phyloP scores from a whole-genome alignment of 345 rosid species.

The Cardamine resedifolia region DNA sequence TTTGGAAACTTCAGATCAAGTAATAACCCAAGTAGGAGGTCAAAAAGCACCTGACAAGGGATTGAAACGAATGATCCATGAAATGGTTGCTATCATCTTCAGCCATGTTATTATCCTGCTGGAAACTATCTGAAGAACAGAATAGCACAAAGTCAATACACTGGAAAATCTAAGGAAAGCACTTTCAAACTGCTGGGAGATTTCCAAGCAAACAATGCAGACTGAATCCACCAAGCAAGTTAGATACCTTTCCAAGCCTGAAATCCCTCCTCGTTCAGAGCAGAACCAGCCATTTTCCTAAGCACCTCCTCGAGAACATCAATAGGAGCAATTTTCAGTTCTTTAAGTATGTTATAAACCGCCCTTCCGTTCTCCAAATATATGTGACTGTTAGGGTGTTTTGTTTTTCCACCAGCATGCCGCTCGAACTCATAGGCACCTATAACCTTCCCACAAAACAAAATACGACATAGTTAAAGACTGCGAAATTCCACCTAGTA shows the following conservation, averaged over 20 bases:
- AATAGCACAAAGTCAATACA: slow-evolving; percentile 21
- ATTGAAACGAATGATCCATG: slow-evolving; percentile 34
- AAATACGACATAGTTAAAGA: not conserved
- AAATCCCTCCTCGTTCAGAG: slow-evolving; percentile 68
- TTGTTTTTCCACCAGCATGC: slow-evolving; percentile 79
- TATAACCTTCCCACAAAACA: slow-evolving; percentile 50
- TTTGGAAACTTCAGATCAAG: not conserved
- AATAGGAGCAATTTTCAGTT: slow-evolving; percentile 60
- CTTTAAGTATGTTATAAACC: slow-evolving; percentile 74
- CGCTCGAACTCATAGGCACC: slow-evolving; percentile 82
- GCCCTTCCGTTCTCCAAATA: slow-evolving; percentile 85
- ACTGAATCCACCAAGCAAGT: no score
- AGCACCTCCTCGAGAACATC: slow-evolving; percentile 57
- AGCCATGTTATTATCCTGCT: slow-evolving; percentile 36
- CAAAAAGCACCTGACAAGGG: slow-evolving; percentile 45
- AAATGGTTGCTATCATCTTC: slow-evolving; percentile 37
- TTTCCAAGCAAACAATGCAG: no score
- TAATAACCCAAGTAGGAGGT: slow-evolving; percentile 14
- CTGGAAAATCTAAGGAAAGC: not conserved
- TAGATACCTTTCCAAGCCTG: slow-evolving; percentile 78
- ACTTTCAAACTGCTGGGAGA: not conserved
- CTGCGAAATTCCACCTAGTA: not conserved
- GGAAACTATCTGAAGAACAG: slow-evolving; percentile 50
- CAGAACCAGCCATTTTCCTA: slow-evolving; percentile 64
- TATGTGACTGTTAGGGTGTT: slow-evolving; percentile 81